Evolutionary conservation across 352 stramenopile genomes (phyloP), one percentile per base, ranked within the genome.

Genomic region (Globisporangium acanthophoron): DNA sequence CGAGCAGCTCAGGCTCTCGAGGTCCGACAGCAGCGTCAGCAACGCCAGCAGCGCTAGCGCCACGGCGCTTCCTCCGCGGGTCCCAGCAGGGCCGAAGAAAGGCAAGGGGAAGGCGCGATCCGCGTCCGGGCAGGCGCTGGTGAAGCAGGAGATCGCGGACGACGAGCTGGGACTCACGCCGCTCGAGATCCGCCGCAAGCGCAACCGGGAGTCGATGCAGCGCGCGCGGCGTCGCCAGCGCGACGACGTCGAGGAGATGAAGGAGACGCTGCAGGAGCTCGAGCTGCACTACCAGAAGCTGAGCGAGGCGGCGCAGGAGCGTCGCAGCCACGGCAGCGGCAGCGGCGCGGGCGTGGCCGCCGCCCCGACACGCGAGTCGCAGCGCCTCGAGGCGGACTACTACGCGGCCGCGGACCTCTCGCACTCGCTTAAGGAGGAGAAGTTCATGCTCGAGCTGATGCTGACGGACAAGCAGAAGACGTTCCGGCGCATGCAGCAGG

Each of bases 121-220:
- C 5, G n/a, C 20, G 6, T 18, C 46, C n/a, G 49, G 21, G 6
- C 18, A 12, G 11, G 37, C 24, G 6, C 12, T 8, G 18, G 20
- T 41, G 31, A 45, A 43, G 40, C 44, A 27, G 5, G 56, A 67
- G 48, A n/a, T 63, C 15, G 54, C 55, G 6, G 51, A 62, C 40
- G 67, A 75, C 39, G 65, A 81, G 50, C 66, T 64, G 33, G 60
- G 72, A n/a, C 56, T 80, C 37, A 73, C 71, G 13, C 71, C 73
- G 33, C 54, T 83, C 29, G 73, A 83, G 60, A 72, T 80, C 46
- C 73, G 73, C 11, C 71, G 73, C 54, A 80, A 80, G 61, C 66
- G 73, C 39, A 83, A 83, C 59, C 69, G 73, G 27, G 73, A 83
- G 61, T 80, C 71, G n/a, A 83, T 80, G 73, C 71, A 78, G 46